Conservation (phyloP, 2,329 filamentous ascomycete genomes). For the Trichophaea hybrida region DNA sequence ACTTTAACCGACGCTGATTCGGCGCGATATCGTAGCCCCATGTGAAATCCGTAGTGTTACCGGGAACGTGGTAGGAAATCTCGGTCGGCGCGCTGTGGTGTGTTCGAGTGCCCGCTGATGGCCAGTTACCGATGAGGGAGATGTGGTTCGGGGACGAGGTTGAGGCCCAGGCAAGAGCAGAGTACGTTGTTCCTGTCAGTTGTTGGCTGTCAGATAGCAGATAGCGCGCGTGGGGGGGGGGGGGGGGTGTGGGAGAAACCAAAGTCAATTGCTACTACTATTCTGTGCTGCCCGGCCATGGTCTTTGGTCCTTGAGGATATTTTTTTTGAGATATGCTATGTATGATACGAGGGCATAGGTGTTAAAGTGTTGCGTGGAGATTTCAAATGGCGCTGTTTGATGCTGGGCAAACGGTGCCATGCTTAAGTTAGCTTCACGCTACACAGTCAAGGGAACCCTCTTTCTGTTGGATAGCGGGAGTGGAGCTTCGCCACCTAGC, state of each 20-base stretch:
- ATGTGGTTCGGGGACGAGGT: constrained; percentile 15
- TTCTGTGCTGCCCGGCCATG: constrained; percentile 3
- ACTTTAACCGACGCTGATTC: constrained; percentile 17
- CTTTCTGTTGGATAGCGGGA: no score
- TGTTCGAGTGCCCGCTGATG: constrained; percentile 20
- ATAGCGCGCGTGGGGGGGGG: not conserved
- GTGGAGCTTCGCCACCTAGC: no score
- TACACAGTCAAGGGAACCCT: no score
- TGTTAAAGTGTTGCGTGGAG: no score
- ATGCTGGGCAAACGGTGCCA: no score
- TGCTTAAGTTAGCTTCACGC: no score
- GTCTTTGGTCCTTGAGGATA: not conserved
- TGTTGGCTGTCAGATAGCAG: not conserved
- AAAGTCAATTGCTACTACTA: constrained; percentile 24
- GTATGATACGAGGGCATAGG: no score
- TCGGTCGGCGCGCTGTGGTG: constrained; percentile 20
- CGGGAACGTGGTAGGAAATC: constrained; percentile 20
- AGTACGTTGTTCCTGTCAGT: constrained; percentile 18
- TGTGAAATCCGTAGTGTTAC: constrained; percentile 17
- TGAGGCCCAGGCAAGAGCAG: constrained; percentile 22
- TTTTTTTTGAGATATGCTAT: no score
- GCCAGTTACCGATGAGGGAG: constrained; percentile 23
- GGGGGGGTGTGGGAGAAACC: constrained; percentile 3
- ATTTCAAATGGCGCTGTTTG: no score
- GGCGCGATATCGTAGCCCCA: constrained; percentile 25